These are phyloP conservation scores for Linum lewisii DNA, from an alignment of 345 rosid genomes.

Conservation along the genomic window DNA sequence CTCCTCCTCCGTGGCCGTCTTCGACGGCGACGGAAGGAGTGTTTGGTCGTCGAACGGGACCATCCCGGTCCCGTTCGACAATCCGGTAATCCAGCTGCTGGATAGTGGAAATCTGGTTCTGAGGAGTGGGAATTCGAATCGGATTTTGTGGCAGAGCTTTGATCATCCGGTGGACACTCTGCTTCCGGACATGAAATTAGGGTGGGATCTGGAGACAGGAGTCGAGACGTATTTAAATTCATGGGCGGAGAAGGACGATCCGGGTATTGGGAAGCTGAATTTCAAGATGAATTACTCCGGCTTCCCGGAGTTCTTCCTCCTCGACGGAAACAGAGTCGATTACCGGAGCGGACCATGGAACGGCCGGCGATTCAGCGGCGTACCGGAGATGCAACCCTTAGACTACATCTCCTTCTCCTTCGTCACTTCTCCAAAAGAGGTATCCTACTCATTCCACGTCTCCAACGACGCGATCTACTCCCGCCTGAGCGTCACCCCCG, in stretches of 20 bases:
- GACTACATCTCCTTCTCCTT: slow-evolving; percentile 2
- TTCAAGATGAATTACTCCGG: not conserved
- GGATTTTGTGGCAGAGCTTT: slow-evolving; percentile 66
- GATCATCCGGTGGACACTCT: slow-evolving; percentile 74
- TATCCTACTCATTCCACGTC: slow-evolving; percentile 13
- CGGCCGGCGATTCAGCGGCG: slow-evolving; percentile 20
- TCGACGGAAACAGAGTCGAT: not conserved
- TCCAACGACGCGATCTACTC: slow-evolving; percentile 1
- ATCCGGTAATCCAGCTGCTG: slow-evolving; percentile 46
- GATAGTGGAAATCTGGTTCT: slow-evolving; percentile 66
- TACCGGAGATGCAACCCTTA: not conserved
- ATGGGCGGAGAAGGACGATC: slow-evolving; percentile 50
- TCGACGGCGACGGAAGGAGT: not conserved
- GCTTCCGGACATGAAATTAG: slow-evolving; percentile 70
- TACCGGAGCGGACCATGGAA: slow-evolving; percentile 31
- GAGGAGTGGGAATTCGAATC: slow-evolving; percentile 22
- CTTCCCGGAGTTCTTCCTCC: not conserved
- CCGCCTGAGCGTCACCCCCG: slow-evolving; percentile 16
- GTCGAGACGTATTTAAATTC: slow-evolving; percentile 35
- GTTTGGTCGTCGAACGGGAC: slow-evolving; percentile 60
- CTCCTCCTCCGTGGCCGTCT: slow-evolving; percentile 29
- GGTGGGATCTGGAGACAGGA: slow-evolving; percentile 57
- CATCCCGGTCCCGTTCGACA: not conserved
- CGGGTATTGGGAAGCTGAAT: slow-evolving; percentile 15
- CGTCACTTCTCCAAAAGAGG: slow-evolving; percentile 13